Percentiles rank a stretch among this genome's conserved stretches.
These are phyloP conservation scores for Fusarium sp. DNA, from an alignment of 2,329 filamentous ascomycete species.

Conservation along the genomic window DNA sequence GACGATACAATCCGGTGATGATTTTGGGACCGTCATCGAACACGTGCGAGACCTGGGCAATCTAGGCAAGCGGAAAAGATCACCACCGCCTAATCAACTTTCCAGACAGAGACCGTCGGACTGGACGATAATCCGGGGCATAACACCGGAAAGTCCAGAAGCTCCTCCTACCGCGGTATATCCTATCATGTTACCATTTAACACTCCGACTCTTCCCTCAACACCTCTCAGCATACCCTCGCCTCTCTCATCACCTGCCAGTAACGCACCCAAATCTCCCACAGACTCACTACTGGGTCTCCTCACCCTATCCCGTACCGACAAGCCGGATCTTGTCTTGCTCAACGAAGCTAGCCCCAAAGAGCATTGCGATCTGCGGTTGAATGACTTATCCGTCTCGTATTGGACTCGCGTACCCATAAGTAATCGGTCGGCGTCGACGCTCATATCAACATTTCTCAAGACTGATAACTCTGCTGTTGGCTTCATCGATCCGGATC, in stretches of 20 bases:
- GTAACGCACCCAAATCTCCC: not conserved
- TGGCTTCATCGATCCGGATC: not conserved
- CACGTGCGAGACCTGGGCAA: fast-evolving
- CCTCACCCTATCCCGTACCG: fast-evolving
- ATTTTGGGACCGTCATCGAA: fast-evolving
- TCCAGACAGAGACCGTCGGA: not conserved
- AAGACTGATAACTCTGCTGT: not conserved
- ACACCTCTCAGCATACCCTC: no score
- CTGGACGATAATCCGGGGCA: not conserved
- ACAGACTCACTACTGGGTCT: not conserved
- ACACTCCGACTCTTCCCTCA: no score
- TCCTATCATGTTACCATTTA: not conserved
- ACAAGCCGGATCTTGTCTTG: not conserved
- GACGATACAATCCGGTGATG: not conserved
- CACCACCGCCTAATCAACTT: not conserved
- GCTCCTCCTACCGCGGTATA: not conserved
- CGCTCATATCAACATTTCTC: not conserved
- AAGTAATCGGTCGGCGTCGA: not conserved
- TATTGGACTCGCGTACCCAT: not conserved
- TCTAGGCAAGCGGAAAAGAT: not conserved
- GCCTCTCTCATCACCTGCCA: not conserved
- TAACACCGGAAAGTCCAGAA: not conserved
- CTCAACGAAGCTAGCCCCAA: not conserved
- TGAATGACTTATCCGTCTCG: not conserved
- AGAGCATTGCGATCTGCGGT: not conserved